These are phyloP conservation scores for Pichia heedii DNA, from an alignment of 805 yeast species.

Conservation along the genomic window DNA sequence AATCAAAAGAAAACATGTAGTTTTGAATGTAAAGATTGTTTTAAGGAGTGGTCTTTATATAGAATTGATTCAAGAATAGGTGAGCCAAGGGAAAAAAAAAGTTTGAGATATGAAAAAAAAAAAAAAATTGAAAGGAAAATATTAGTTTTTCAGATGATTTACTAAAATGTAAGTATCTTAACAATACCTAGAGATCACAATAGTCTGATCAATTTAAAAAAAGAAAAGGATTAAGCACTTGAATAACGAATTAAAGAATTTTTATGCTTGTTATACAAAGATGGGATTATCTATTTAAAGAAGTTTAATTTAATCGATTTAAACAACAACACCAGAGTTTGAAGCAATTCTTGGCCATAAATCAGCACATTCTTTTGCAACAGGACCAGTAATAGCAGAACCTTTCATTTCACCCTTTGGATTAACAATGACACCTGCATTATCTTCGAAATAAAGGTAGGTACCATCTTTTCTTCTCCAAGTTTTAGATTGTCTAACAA, in stretches of 20 bases:
- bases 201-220: not conserved
- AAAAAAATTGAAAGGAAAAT: no score
- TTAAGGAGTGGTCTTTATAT: no score
- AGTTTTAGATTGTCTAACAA: slow-evolving; percentile 97
- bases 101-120: no score
- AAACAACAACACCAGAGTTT: slow-evolving; percentile 99
- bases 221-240: not conserved
- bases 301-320: slow-evolving; percentile 28
- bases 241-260: slow-evolving; percentile 7
- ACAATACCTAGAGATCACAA: no score
- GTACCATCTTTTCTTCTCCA: slow-evolving; percentile 99
- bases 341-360: slow-evolving; percentile 99
- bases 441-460: slow-evolving; percentile 98
- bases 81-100: no score
- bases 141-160: no score
- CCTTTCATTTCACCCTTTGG: slow-evolving; percentile 99
- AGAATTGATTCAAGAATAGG: no score
- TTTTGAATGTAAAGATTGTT: no score
- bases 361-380: slow-evolving; percentile 99
- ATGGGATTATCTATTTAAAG: slow-evolving; percentile 8
- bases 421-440: slow-evolving; percentile 99
- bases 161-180: no score
- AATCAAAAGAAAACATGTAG: no score
- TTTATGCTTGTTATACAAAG: slow-evolving; percentile 9
- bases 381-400: slow-evolving; percentile 99